Base-by-base conservation (phyloP, 148 eudicot species). In the Gaultheria prostrata region DNA sequence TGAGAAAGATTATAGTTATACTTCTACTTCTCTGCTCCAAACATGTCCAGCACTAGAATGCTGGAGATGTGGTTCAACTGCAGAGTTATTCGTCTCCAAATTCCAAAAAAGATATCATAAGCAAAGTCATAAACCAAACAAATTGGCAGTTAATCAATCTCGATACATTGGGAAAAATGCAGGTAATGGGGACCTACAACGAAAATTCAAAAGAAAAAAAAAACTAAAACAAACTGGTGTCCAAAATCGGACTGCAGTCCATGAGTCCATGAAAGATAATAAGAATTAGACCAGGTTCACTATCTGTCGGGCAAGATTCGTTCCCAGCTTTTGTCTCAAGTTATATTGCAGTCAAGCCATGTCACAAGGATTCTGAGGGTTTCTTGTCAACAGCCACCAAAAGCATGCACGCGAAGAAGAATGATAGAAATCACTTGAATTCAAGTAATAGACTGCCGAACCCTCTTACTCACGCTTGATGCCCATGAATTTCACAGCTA, bases 401-500 rank as follows among this genome's bases (percentile, higher is more conserved):
- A 32, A 53, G 72, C 72, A 69, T 11, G 77, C 8, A 54, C 8
- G 8, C 84, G 57, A 79, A 48, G 30, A 72, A 30, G n/a, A 67
- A 67, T 49, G 59, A 56, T 45, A 26, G 20, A 83, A 77, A 70
- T 50, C 80, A 84, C 71, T 80, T 45, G 74, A 79, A 81, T 28
- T n/a, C 26, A 39, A 39, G 43, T 39, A 39, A 39, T 35, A 18
- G 50, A 76, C 67, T 32, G 50, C 35, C 50, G 30, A 72, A 72
- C 71, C 82, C 74, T 69, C 67, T 84, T 77, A 91, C 20, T 93
- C 89, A 7, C 85, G 94, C 83, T 87, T 85, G 86, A 94, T 89
- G 46, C 97, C 98, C 87, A 96, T 81, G 32, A 94, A 14, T 86
- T 94, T 96, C 84, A 89, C 85, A 67, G 98, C 94, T 80, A 94